Evolutionary conservation across 345 rosid genomes (phyloP).

Genomic region (thale cress (Arabidopsis thaliana)): TAIR10.1 NC_003070.9:22179001-22179500

Average conservation of each 20-base stretch:
- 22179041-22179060: constrained; percentile 61
- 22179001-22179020: constrained; percentile 54
- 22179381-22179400: constrained; percentile 61
- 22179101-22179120: constrained; percentile 48
- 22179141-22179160: constrained; percentile 58
- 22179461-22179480: constrained; percentile 58
- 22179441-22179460: constrained; percentile 61
- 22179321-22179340: constrained; percentile 52
- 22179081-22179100: constrained; percentile 53
- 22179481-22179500: constrained; percentile 53
- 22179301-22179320: constrained; percentile 56
- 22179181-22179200: constrained; percentile 57
- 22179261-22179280: constrained; percentile 57
- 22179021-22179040: constrained; percentile 59
- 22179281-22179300: constrained; percentile 61
- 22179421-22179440: constrained; percentile 56
- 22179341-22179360: constrained; percentile 55
- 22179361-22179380: constrained; percentile 62
- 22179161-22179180: constrained; percentile 56
- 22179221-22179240: constrained; percentile 56
- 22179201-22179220: constrained; percentile 58
- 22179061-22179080: constrained; percentile 48
- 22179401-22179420: constrained; percentile 53
- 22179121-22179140: constrained; percentile 55
- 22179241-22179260: constrained; percentile 62